Conservation (phyloP, 192 early-diverging fungal genomes). For the Globomyces pollinis-pini region DNA sequence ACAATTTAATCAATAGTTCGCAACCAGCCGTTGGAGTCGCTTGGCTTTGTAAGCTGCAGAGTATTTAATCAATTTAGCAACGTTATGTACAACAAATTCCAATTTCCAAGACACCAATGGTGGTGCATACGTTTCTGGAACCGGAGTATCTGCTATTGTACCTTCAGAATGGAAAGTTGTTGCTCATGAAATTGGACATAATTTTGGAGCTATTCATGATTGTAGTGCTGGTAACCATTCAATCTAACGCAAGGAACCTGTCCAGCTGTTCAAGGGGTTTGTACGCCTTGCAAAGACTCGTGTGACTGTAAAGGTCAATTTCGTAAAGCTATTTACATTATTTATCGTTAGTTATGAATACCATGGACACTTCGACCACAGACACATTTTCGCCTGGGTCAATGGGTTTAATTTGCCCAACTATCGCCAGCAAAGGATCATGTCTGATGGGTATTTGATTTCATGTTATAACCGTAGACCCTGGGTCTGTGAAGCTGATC, state of each 20-base stretch:
- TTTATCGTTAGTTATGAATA: slow-evolving; percentile 26
- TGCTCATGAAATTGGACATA: slow-evolving; percentile 90
- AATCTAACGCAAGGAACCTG: no score
- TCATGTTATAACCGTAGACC: slow-evolving; percentile 13
- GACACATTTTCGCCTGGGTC: slow-evolving; percentile 35
- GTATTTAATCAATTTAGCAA: no score
- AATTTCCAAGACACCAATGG: slow-evolving; percentile 27
- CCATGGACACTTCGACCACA: slow-evolving; percentile 35
- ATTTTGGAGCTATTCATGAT: slow-evolving; percentile 75
- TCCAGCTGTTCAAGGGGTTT: slow-evolving; percentile 52
- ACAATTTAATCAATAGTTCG: no score
- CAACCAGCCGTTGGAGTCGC: slow-evolving; percentile 80
- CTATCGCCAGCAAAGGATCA: slow-evolving; percentile 15
- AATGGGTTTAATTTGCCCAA: slow-evolving; percentile 23
- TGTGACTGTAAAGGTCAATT: slow-evolving; percentile 46
- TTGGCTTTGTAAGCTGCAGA: slow-evolving; percentile 75
- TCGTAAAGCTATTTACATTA: neutral
- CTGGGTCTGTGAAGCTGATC: slow-evolving; percentile 18
- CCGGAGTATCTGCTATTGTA: slow-evolving; percentile 75
- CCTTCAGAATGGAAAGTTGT: slow-evolving; percentile 91
- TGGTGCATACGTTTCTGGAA: slow-evolving; percentile 60
- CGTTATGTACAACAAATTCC: slow-evolving; percentile 57
- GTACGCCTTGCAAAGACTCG: slow-evolving; percentile 61
- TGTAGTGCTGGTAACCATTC: no score
- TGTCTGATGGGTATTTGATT: slow-evolving; percentile 12